phyloP scores from a whole-genome alignment of 2,329 filamentous ascomycete genomes.

The Aspergillus ochraceus region DNA sequence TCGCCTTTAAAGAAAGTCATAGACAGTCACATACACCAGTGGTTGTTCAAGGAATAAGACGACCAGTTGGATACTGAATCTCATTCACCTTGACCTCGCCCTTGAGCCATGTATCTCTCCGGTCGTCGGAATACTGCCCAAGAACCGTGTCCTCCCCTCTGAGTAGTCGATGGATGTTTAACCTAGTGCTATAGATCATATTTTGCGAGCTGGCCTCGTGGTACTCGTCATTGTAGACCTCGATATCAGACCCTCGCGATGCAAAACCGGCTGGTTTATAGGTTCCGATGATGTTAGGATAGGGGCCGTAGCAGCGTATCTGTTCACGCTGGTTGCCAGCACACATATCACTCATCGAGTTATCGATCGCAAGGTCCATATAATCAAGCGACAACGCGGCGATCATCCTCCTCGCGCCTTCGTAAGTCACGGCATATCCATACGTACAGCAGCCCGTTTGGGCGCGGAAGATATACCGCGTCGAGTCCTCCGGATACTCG shows the following conservation, averaged over 20 bases:
- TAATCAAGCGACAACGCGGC: conserved; percentile 29
- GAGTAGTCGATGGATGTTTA: conserved; percentile 26
- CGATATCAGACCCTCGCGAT: conserved; percentile 31
- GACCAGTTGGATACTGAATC: conserved; percentile 22
- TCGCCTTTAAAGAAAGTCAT: not conserved
- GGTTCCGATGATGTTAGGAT: conserved; percentile 50
- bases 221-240: conserved; percentile 18
- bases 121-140: conserved; percentile 21
- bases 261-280: conserved; percentile 42
- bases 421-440: conserved; percentile 40
- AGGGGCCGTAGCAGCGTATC: conserved; percentile 42
- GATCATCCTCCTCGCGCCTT: conserved; percentile 40
- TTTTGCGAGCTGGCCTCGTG: conserved; percentile 19
- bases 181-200: conserved; percentile 26
- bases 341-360: conserved; percentile 50
- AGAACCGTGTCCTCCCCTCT: conserved; percentile 16
- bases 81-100: conserved; percentile 15
- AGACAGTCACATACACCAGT: not conserved
- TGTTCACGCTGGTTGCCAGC: conserved; percentile 36
- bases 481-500: conserved; percentile 28
- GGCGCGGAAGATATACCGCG: conserved; percentile 37
- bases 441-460: conserved; percentile 36
- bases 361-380: conserved; percentile 39
- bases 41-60: conserved; percentile 11
- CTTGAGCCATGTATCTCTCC: conserved; percentile 20